phyloP scores from a whole-genome alignment of 768 basidiomycete genomes.

The Trametes cubensis region DNA sequence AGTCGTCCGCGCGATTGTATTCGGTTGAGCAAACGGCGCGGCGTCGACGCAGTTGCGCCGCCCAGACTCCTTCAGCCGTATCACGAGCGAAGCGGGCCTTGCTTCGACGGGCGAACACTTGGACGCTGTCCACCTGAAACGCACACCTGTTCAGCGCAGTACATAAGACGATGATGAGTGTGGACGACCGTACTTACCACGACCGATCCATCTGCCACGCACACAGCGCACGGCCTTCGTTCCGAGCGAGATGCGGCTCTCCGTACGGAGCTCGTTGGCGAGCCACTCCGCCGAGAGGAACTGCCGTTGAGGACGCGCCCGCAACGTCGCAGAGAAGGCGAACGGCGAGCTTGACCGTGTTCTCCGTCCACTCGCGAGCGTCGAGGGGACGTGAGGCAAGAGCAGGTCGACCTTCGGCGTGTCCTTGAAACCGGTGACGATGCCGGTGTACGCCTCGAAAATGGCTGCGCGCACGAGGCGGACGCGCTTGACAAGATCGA shows the following conservation, averaged over 20 bases:
- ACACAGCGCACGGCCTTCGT: constrained; percentile 90
- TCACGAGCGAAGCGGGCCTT: no score
- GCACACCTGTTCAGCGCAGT: no score
- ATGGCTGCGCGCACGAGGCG: constrained; percentile 90
- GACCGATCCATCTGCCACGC: no score
- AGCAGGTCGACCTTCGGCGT: constrained; percentile 76
- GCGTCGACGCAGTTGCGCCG: no score
- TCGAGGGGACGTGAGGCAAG: constrained; percentile 67
- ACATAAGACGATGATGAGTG: no score
- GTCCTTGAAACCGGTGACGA: constrained; percentile 88
- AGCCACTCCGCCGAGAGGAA: constrained; percentile 80
- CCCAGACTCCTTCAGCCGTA: no score
- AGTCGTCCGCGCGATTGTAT: no score
- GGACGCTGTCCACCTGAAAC: no score
- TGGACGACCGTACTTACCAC: no score
- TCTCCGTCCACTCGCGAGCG: constrained; percentile 83
- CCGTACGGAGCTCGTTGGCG: constrained; percentile 69
- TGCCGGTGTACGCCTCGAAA: constrained; percentile 94
- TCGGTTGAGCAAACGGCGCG: no score
- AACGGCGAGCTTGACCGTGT: constrained; percentile 70
- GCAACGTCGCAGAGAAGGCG: constrained; percentile 96
- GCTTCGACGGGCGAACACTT: no score
- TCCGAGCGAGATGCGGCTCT: constrained; percentile 71
- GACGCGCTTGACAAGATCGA: constrained; percentile 92
- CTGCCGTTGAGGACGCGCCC: constrained; percentile 76